Conservation (phyloP, 805 yeast species). For the Candida insectorum region DNA sequence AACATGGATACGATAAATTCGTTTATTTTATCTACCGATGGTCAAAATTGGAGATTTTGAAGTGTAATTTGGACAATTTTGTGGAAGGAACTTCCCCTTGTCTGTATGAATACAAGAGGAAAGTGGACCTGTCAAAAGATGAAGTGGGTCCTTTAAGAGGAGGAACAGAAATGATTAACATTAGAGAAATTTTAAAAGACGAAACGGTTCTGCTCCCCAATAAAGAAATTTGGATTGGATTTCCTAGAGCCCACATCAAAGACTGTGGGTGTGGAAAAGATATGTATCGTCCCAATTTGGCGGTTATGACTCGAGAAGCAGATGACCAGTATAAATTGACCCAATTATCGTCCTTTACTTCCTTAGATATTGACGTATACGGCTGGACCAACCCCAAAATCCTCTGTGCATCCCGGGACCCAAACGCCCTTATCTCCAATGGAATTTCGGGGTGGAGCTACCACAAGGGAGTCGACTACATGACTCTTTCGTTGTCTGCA, state of each 20-base stretch:
- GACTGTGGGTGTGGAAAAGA: conserved; percentile 39
- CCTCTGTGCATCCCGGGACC: conserved; percentile 22
- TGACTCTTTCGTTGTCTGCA: conserved; percentile 34
- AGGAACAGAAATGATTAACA: conserved; percentile 30
- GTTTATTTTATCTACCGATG: conserved; percentile 32
- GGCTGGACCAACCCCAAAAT: conserved; percentile 24
- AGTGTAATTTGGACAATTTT: conserved; percentile 14
- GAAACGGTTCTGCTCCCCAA: conserved; percentile 11
- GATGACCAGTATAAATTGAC: conserved; percentile 20
- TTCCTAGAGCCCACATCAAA: conserved; percentile 37
- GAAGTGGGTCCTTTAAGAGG: conserved; percentile 34
- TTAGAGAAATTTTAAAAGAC: conserved; percentile 14
- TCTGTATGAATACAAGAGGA: conserved; percentile 10
- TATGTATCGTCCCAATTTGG: conserved; percentile 39
- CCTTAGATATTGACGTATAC: conserved; percentile 26
- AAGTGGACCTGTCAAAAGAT: conserved; percentile 8
- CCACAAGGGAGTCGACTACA: conserved; percentile 17
- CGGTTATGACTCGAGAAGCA: conserved; percentile 18
- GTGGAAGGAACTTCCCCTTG: conserved; percentile 11
- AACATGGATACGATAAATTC: conserved; percentile 22
- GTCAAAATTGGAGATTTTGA: conserved; percentile 14
- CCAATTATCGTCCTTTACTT: conserved; percentile 28
- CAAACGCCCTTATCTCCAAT: conserved; percentile 33
- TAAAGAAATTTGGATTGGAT: conserved; percentile 37
- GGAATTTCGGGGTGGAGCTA: conserved; percentile 29